Conservation (phyloP, 371 early-diverging fungal genomes). For the Blakeslea trispora region DNA sequence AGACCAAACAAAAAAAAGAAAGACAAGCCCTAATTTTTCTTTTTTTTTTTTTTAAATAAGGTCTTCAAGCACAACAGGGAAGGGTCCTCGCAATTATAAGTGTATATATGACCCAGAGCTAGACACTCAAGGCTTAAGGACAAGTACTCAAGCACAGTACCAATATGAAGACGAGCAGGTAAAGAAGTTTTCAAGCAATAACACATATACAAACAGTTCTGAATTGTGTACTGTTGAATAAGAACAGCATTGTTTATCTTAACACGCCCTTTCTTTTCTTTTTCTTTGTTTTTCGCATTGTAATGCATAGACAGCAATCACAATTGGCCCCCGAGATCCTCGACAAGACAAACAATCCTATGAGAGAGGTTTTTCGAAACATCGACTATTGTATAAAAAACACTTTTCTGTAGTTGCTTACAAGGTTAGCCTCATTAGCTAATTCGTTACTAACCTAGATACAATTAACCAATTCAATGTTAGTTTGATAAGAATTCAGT, state of each 20-base stretch:
- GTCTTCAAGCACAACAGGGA: slow-evolving; percentile 23
- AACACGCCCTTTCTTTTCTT: not conserved
- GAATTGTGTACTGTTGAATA: not conserved
- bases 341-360: slow-evolving; percentile 33
- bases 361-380: slow-evolving; percentile 35
- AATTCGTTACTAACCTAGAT: not conserved
- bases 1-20: not conserved
- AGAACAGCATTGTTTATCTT: not conserved
- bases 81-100: slow-evolving; percentile 43
- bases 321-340: slow-evolving; percentile 40
- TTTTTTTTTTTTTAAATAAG: not conserved
- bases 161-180: slow-evolving; percentile 36
- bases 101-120: slow-evolving; percentile 50
- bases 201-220: not conserved
- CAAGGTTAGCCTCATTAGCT: slow-evolving; percentile 29
- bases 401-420: slow-evolving; percentile 29
- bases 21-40: not conserved
- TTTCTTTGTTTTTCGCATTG: slow-evolving; percentile 2
- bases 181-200: too few relatives aligned
- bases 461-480: too few relatives aligned
- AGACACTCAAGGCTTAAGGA: slow-evolving; percentile 34
- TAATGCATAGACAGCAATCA: slow-evolving; percentile 3
- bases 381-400: slow-evolving; percentile 23
- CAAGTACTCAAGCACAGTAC: slow-evolving; percentile 27
- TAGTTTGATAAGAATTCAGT: slow-evolving; percentile 45